Evolutionary conservation across 202 grass and related monocot genomes (phyloP), one percentile per base, ranked within the genome.

Genomic region (Schoenoplectus triqueter): DNA sequence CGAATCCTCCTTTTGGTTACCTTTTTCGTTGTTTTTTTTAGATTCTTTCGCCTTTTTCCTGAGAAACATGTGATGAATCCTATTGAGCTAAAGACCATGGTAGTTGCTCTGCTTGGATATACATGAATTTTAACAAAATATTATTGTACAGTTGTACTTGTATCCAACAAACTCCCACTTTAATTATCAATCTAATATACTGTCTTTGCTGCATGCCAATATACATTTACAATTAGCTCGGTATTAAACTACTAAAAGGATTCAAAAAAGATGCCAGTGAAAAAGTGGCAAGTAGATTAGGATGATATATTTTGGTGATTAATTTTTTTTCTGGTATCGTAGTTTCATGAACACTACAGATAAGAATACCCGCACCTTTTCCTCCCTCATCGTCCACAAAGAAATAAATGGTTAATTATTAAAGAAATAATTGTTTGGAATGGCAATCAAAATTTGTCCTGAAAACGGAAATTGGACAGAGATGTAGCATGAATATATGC

Each of bases 61-160:
- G 80, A 67, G 80, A 82, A 82, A 66, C 80, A 66, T 82, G 60
- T 82, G 80, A 82, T 49, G 39, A 82, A 31, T 82, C 62, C n/a
- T 49, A 62, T 82, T 67, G 62, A 64, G 47, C 56, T 82, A 66
- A 59, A 60, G 59, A 82, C 80, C 39, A 61, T 65, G 62, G 63
- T 65, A 82, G 80, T 82, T 65, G 80, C 46, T 82, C 17, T 66
- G 44, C 10, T 64, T 65, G 45, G 14, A 61, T 63, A 80, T 66
- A 67, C 60, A 51, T 15, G n/a, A 61, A 7, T 56, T 76, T 15
- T 14, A 73, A 20, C 17, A 13, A 61, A 60, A 61, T 79, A 59
- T 59, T 59, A 4, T 59, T 8, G 10, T 54, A 56, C 56, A 59
- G 56, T 59, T 59, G 56, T 56, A 13, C 11, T 10, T 50, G 7